Percentiles rank a stretch among this genome's conserved stretches.
Conservation (phyloP, 2,329 filamentous ascomycete genomes). For the Alternaria incomplexa region DNA sequence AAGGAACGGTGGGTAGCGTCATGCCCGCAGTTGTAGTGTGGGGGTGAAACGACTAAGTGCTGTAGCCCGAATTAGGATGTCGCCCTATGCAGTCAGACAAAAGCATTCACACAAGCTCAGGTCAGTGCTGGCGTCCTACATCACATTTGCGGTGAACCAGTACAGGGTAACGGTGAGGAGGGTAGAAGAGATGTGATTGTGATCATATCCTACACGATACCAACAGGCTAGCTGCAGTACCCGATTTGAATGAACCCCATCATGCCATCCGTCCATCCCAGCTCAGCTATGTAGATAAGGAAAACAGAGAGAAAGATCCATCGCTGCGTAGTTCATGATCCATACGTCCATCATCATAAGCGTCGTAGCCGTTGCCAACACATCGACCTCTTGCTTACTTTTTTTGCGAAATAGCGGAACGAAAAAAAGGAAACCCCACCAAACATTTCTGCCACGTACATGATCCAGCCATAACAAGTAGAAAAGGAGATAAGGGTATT, state of each 20-base stretch:
- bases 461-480: slow-evolving; percentile 14
- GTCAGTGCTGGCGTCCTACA: not conserved
- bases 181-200: not conserved
- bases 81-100: not conserved
- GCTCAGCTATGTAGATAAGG: not conserved
- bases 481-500: slow-evolving; percentile 30
- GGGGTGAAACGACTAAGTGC: not conserved
- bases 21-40: not conserved
- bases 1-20: not conserved
- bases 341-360: slow-evolving; percentile 14
- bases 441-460: slow-evolving; percentile 8
- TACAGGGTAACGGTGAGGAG: not conserved
- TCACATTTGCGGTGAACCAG: slow-evolving; percentile 1
- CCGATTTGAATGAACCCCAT: not conserved
- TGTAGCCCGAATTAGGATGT: not conserved
- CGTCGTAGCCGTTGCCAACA: slow-evolving; percentile 21
- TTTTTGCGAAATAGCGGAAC: slow-evolving; percentile 4
- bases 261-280: not conserved
- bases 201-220: not conserved
- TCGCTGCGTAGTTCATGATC: slow-evolving; percentile 20
- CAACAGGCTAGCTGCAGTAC: not conserved
- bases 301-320: slow-evolving; percentile 8
- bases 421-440: slow-evolving; percentile 11
- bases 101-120: not conserved
- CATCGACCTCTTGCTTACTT: slow-evolving; percentile 16